Percentiles rank a stretch among this genome's conserved stretches.
Conservation (phyloP, 306 rosid genomes). For the Gillenia trifoliata region DNA sequence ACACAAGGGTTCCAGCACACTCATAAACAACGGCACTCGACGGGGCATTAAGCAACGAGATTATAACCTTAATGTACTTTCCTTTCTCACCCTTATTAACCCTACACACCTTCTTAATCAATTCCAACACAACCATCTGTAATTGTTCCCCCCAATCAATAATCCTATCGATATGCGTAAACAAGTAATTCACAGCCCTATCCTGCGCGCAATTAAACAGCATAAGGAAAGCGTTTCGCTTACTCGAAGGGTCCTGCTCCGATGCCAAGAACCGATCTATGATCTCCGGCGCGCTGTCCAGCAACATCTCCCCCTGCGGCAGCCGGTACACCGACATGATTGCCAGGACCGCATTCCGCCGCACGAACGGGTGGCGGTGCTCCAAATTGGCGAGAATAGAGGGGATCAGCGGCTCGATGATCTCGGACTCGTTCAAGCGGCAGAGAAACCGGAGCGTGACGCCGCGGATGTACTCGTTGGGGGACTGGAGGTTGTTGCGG, state of each 20-base stretch:
- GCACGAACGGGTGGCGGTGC: constrained; percentile 85
- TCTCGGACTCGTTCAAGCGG: constrained; percentile 82
- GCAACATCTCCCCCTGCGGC: constrained; percentile 78
- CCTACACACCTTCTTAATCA: constrained; percentile 87
- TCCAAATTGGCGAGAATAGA: constrained; percentile 78
- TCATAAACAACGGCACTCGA: constrained; percentile 89
- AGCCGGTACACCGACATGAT: constrained; percentile 83
- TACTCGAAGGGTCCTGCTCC: constrained; percentile 80
- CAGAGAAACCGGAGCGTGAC: constrained; percentile 88
- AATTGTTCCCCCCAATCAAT: constrained; percentile 87
- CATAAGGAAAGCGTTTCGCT: constrained; percentile 94
- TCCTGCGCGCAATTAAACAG: constrained; percentile 85
- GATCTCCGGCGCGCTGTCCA: constrained; percentile 80
- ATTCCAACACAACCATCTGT: constrained; percentile 82
- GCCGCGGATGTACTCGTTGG: constrained; percentile 94
- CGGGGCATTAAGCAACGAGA: constrained; percentile 53
- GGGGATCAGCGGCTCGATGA: constrained; percentile 83
- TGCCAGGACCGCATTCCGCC: constrained; percentile 79
- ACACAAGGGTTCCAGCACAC: constrained; percentile 88
- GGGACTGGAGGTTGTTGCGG: constrained; percentile 84
- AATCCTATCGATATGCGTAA: constrained; percentile 59
- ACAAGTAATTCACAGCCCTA: constrained; percentile 67
- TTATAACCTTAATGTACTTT: constrained; percentile 81
- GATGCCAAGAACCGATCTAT: constrained; percentile 63
- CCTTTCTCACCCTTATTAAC: constrained; percentile 74